A percentile compares a stretch with the other conserved stretches of the same genome.
phyloP scores from a whole-genome alignment of 1,139 yeast species.

The Geotrichum fermentans region DNA sequence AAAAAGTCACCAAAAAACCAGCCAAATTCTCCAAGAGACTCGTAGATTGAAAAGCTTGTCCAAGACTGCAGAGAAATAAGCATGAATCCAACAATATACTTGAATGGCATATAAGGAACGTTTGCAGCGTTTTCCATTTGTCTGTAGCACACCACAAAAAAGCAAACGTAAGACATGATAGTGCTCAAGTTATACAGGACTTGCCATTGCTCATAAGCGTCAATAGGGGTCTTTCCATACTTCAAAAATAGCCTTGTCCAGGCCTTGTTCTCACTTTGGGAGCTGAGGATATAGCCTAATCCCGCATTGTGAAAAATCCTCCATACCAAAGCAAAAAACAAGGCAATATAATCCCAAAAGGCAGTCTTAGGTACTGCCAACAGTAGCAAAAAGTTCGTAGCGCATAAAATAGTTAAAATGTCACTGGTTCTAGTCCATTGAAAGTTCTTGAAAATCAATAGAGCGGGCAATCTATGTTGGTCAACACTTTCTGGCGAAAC shows the following conservation, averaged over 20 bases:
- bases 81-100: conserved; percentile 53
- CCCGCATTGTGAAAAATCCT: conserved; percentile 52
- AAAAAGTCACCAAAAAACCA: conserved; percentile 91
- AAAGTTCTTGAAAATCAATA: conserved; percentile 59
- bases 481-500: background rate
- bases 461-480: conserved; percentile 41
- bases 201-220: conserved; percentile 76
- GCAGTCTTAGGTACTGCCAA: conserved; percentile 39
- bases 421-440: conserved; percentile 64
- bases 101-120: conserved; percentile 44
- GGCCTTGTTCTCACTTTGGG: conserved; percentile 58
- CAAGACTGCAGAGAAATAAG: conserved; percentile 61
- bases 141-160: conserved; percentile 36
- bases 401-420: conserved; percentile 49
- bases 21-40: conserved; percentile 77
- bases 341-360: conserved; percentile 38
- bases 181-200: conserved; percentile 54
- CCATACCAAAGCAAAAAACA: conserved; percentile 47
- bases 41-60: conserved; percentile 67
- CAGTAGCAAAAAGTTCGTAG: conserved; percentile 47
- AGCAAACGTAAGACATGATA: conserved; percentile 43
- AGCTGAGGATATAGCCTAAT: conserved; percentile 50
- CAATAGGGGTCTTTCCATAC: conserved; percentile 61
- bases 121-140: conserved; percentile 38
- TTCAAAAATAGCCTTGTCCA: conserved; percentile 66